phyloP scores from a whole-genome alignment of 108 stramenopile genomes.

The Licmophora abbreviata region DNA sequence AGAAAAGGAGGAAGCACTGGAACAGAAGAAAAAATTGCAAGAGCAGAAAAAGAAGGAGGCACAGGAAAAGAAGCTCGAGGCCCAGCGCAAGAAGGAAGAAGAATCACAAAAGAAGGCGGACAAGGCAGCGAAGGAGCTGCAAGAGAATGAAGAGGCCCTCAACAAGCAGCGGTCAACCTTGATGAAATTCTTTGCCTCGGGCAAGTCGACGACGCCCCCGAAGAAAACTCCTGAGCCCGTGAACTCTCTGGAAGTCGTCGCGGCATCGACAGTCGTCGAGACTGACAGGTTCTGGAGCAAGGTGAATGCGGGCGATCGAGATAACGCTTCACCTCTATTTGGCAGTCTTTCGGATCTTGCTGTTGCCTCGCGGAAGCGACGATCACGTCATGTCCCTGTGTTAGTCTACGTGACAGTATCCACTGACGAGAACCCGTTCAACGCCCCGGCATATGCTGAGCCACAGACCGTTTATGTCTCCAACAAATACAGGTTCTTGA shows the following conservation, averaged over 20 bases:
- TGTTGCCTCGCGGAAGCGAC: constrained; percentile 17
- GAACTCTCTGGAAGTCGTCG: constrained; percentile 6
- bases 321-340: constrained; percentile 4
- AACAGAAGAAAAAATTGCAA: constrained; percentile 22
- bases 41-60: constrained; percentile 20
- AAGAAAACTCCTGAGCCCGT: not conserved
- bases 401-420: constrained; percentile 27
- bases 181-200: constrained; percentile 55
- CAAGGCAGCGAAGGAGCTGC: constrained; percentile 12
- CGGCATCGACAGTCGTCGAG: constrained; percentile 12
- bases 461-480: constrained; percentile 44
- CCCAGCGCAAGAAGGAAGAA: constrained; percentile 16
- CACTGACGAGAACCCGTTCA: constrained; percentile 27
- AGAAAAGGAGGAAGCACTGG: constrained; percentile 26
- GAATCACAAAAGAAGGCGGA: constrained; percentile 12
- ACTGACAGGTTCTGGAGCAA: not conserved
- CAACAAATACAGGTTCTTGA: constrained; percentile 75
- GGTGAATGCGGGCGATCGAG: no score
- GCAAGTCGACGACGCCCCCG: constrained; percentile 4
- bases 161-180: constrained; percentile 48
- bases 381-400: constrained; percentile 14
- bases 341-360: constrained; percentile 17
- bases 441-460: constrained; percentile 67
- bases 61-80: constrained; percentile 31
- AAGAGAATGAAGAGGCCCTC: constrained; percentile 9